Base-by-base conservation (phyloP, 352 stramenopile species). In the Phytophthora tentaculata region DNA sequence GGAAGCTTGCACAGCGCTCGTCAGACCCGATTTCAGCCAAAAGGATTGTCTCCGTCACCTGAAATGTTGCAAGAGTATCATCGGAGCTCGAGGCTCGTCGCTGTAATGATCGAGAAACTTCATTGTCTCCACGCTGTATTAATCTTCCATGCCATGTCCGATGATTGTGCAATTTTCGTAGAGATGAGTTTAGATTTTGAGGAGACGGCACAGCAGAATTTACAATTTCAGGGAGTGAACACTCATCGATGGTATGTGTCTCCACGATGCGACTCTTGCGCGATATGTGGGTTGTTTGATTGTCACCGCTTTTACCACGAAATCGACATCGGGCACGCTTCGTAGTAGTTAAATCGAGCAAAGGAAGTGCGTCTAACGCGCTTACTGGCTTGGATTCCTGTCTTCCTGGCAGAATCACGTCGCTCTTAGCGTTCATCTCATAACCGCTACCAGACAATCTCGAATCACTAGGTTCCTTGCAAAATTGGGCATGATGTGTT, bases 11-110 rank as follows among this genome's bases (percentile, higher is more conserved):
- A 51, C 74, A 85, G 3, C 56, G 53, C 43, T 80, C 65, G 29
- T 85, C 77, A 1, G 74, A 70, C 2, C 77, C 77, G 26, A 85
- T 79, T 51, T 83, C 77, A 9, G 76, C 74, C 3, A 64, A 43
- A 26, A 85, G 50, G 32, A 85, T 79, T 41, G 74, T 81, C 28
- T 73, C 61, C 7, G 52, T 76, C 14, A 63, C 65, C 62, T 81
- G 43, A 61, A 82, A 81, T 13, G 71, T 61, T 10, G 62, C 56
- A 43, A 81, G 62, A 1, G 26, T 56, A 32, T 57, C 62, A 50
- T 77, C 51, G 10, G 19, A 32, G 10, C 67, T 60, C 29, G 55
- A 65, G 20, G 10, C 12, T 14, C 55, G 47, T 60, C 58, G 54
- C 28, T 61, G 63, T 5, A 54, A 41, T 17, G 26, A 45, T 19